A percentile compares a stretch with the other conserved stretches of the same genome.
Conservation (phyloP, 495 filamentous ascomycete genomes). For the Penicillium turbatum region DNA sequence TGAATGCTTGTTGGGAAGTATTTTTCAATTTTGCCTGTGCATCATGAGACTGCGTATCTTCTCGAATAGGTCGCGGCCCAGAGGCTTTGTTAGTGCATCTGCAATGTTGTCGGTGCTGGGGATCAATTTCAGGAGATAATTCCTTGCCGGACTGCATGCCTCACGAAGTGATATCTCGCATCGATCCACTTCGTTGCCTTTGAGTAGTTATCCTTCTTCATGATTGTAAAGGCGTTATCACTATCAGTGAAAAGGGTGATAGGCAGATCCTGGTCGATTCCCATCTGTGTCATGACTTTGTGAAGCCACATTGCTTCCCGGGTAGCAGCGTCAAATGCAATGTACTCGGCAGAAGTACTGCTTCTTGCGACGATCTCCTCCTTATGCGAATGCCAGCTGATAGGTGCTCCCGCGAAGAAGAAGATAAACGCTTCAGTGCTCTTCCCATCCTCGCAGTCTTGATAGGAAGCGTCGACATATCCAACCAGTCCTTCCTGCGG, state of each 20-base stretch:
- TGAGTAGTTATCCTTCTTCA: not conserved
- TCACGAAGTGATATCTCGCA: not conserved
- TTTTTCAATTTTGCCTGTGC: no score
- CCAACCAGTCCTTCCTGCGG: not conserved
- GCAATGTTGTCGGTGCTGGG: no score
- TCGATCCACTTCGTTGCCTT: not conserved
- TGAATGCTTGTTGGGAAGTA: no score
- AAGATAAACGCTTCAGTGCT: not conserved
- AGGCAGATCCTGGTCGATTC: not conserved
- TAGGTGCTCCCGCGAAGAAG: not conserved
- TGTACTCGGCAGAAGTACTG: not conserved
- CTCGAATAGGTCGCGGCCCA: no score
- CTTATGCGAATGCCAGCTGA: not conserved
- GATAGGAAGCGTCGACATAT: not conserved
- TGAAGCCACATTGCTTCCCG: not conserved
- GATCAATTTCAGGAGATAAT: no score
- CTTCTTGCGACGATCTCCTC: not conserved
- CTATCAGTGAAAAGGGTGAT: not conserved
- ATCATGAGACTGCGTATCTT: no score
- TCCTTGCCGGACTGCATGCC: not conserved
- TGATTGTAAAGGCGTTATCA: not conserved
- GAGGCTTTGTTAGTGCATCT: no score
- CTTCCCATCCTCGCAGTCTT: not conserved
- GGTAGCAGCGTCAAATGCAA: not conserved
- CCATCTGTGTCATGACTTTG: not conserved